phyloP scores from a whole-genome alignment of 1,139 yeast genomes.

The Saccharomyces hybrid region DNA sequence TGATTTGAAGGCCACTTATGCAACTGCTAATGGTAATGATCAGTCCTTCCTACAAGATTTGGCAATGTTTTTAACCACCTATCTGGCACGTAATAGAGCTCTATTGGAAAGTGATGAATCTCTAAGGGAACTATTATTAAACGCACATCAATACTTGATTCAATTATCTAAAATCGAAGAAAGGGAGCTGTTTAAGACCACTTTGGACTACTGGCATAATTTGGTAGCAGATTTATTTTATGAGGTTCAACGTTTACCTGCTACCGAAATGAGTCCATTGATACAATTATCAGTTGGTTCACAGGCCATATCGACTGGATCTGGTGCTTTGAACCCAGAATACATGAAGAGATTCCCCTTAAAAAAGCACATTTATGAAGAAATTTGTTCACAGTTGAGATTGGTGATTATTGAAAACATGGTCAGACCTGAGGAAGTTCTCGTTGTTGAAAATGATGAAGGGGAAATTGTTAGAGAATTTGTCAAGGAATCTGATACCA shows the following conservation, averaged over 20 bases:
- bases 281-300: slow-evolving; percentile 59
- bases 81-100: slow-evolving; percentile 65
- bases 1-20: slow-evolving; percentile 66
- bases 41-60: slow-evolving; percentile 93
- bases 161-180: slow-evolving; percentile 88
- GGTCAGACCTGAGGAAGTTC: slow-evolving; percentile 98
- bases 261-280: slow-evolving; percentile 54
- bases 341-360: slow-evolving; percentile 66
- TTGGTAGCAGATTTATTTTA: slow-evolving; percentile 73
- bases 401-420: slow-evolving; percentile 89
- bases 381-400: slow-evolving; percentile 71
- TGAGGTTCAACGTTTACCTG: slow-evolving; percentile 78
- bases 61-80: slow-evolving; percentile 87
- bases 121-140: slow-evolving; percentile 52
- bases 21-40: slow-evolving; percentile 68
- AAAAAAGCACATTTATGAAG: slow-evolving; percentile 75
- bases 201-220: slow-evolving; percentile 88
- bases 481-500: slow-evolving; percentile 93
- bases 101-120: slow-evolving; percentile 62
- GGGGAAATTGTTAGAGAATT: slow-evolving; percentile 98
- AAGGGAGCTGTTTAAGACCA: slow-evolving; percentile 89
- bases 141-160: slow-evolving; percentile 73
- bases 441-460: slow-evolving; percentile 94
- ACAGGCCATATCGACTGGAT: slow-evolving; percentile 44
- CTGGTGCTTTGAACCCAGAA: slow-evolving; percentile 86